Base-by-base conservation (phyloP, 176 grass and related monocot genomes). In the Triticum urartu region DNA sequence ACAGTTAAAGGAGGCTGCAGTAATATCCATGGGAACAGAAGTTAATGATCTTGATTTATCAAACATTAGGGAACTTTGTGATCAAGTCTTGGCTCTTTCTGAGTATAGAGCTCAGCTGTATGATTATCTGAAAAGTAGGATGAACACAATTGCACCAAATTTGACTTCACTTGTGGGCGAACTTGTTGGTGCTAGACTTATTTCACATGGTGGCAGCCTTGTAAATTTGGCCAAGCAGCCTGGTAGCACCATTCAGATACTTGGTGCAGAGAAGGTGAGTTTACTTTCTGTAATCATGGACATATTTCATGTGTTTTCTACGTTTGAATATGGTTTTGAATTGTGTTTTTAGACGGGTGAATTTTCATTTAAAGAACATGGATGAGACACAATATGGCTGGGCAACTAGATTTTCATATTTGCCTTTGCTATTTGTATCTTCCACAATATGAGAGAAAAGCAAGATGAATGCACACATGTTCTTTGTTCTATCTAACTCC, bases 161-260 rank as follows among this genome's bases (percentile, higher is more conserved):
- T 83, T 92, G 56, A 94, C 91, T 48, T n/a, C 85, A 58, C 81
- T 92, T 47, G 79, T 94, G 15, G 88, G 85, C 2, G 89, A 95
- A 68, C 78, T 94, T 36, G 90, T 98, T 71, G 97, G 97, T 61
- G 97, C 97, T 30, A 79, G 90, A 28, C 96, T 95, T 86, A 98
- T 98, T 90, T 94, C 92, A 5, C 93, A 95, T 25, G 96, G 90
- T 79, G 92, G 90, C 83, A 95, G 90, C 84, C 88, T 98, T 72
- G 21, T 98, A 25, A 98, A 92, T 90, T 92, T 98, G 86, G 85
- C 96, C 12, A 98, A 98, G 81, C 90, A 94, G 40, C 96, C 93
- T 75, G 92, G 96, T 5, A 95, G 96, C 77, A 95, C 93, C 47
- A 94, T 98, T 91, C 93, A 95, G 70, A 95, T 98, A 88, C 90